These are phyloP conservation scores for Dioscorea dumetorum DNA, from an alignment of 106 monocot species.

Conservation along the genomic window DNA sequence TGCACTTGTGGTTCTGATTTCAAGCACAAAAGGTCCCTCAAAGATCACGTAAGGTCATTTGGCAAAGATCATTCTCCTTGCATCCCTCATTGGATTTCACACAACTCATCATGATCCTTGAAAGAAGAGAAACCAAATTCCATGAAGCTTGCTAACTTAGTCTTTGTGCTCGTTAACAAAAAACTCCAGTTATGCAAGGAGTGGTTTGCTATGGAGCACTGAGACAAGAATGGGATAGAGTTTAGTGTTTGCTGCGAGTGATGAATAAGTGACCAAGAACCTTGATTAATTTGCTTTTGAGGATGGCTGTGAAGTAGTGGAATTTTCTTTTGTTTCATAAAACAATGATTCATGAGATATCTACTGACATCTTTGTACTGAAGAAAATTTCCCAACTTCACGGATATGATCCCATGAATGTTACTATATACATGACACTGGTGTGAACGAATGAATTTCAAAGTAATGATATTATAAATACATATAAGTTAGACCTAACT, in stretches of 20 bases:
- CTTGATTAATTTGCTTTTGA: too few relatives aligned
- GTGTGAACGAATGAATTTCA: too few relatives aligned
- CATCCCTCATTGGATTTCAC: background rate
- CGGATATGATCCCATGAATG: too few relatives aligned
- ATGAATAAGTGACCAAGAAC: background rate
- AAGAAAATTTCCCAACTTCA: slow-evolving; percentile 53
- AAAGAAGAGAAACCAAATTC: too few relatives aligned
- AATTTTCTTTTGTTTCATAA: slow-evolving; percentile 29
- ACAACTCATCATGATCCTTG: too few relatives aligned
- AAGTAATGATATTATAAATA: too few relatives aligned
- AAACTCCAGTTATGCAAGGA: slow-evolving; percentile 11
- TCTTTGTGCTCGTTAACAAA: slow-evolving; percentile 30
- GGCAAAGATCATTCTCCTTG: slow-evolving; percentile 26
- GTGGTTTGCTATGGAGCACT: slow-evolving; percentile 28
- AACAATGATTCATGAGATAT: too few relatives aligned
- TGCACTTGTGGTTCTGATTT: slow-evolving; percentile 62
- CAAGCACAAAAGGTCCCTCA: slow-evolving; percentile 69
- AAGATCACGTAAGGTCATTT: slow-evolving; percentile 57
- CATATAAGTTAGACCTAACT: too few relatives aligned
- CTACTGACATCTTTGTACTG: background rate
- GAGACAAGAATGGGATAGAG: background rate
- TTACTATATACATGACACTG: too few relatives aligned
- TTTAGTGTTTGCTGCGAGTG: background rate
- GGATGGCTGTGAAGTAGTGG: slow-evolving; percentile 34
- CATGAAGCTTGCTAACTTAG: too few relatives aligned